A percentile compares a stretch with the other conserved stretches of the same genome.
Evolutionary conservation across 768 basidiomycete species (phyloP).

Genomic region (Trichaptum fuscoviolaceum): DNA sequence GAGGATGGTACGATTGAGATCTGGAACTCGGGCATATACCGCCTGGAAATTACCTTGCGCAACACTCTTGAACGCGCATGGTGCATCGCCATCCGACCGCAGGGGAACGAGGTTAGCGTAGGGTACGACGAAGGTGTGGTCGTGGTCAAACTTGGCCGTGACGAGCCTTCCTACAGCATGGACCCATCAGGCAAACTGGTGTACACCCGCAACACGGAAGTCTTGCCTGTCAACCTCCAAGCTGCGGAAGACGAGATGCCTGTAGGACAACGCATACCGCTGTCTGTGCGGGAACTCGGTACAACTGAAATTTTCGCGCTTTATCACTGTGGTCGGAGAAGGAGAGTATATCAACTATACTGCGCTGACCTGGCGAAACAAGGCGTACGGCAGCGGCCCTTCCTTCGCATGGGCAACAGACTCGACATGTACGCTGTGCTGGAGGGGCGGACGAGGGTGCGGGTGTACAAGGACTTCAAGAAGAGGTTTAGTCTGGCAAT

Average conservation of each 20-base stretch:
- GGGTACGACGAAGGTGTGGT: constrained; percentile 98
- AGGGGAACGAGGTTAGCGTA: constrained; percentile 88
- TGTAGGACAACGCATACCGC: constrained; percentile 75
- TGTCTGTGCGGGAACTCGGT: constrained; percentile 85
- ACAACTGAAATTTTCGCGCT: constrained; percentile 94
- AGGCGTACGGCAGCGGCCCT: constrained; percentile 86
- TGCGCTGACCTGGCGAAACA: constrained; percentile 97
- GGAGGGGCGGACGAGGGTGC: constrained; percentile 79
- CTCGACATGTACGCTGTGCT: constrained; percentile 94
- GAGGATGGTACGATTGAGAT: constrained; percentile 98
- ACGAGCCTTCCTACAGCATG: constrained; percentile 95
- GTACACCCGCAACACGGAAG: constrained; percentile 87
- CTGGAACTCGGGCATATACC: constrained; percentile 95
- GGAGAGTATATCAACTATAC: constrained; percentile 99
- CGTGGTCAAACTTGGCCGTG: constrained; percentile 92
- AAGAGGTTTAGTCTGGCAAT: constrained; percentile 65
- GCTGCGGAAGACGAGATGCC: constrained; percentile 48
- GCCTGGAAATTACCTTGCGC: constrained; percentile 88
- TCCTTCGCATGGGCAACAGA: constrained; percentile 97
- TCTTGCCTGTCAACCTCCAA: constrained; percentile 80
- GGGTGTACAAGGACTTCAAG: too few relatives aligned
- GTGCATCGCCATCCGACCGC: constrained; percentile 83
- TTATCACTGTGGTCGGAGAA: constrained; percentile 95
- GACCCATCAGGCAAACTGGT: constrained; percentile 93
- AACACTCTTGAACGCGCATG: constrained; percentile 95